phyloP scores from a whole-genome alignment of 139 green algal species.

The Spirogloea muscicola region DNA sequence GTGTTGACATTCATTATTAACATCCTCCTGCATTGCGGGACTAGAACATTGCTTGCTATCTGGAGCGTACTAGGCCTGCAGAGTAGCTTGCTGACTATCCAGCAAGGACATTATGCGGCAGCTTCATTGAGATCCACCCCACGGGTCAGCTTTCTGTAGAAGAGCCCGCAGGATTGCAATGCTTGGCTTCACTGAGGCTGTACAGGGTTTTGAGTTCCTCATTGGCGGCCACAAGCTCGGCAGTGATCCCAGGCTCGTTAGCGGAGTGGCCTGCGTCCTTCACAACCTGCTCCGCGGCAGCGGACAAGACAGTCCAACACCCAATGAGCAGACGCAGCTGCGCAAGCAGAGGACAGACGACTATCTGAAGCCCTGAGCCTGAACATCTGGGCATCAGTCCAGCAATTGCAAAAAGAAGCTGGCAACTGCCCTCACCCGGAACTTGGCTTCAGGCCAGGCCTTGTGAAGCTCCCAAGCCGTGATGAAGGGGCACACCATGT shows the following conservation, averaged over 20 bases:
- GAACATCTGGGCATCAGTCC: no score
- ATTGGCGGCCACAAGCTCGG: constrained; percentile 21
- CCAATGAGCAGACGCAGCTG: not conserved
- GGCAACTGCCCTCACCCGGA: constrained; percentile 12
- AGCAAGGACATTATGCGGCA: no score
- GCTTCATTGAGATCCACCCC: no score
- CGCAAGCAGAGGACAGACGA: not conserved
- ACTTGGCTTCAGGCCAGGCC: constrained; percentile 32
- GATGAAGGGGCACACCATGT: constrained; percentile 41
- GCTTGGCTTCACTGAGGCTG: no score
- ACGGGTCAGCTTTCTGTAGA: no score
- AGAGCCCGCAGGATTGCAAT: no score
- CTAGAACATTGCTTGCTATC: no score
- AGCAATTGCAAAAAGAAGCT: not conserved
- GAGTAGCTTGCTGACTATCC: no score
- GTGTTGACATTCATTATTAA: no score
- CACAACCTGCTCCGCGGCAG: constrained; percentile 20
- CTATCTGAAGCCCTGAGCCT: not conserved
- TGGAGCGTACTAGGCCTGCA: no score
- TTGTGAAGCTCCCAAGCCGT: constrained; percentile 41
- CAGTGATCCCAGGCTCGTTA: constrained; percentile 27
- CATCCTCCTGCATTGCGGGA: no score
- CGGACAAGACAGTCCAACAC: not conserved
- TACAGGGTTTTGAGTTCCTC: constrained; percentile 21
- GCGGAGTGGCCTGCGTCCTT: constrained; percentile 31